Base-by-base conservation (phyloP, 805 yeast species). In the Spathaspora hagerdaliae region DNA sequence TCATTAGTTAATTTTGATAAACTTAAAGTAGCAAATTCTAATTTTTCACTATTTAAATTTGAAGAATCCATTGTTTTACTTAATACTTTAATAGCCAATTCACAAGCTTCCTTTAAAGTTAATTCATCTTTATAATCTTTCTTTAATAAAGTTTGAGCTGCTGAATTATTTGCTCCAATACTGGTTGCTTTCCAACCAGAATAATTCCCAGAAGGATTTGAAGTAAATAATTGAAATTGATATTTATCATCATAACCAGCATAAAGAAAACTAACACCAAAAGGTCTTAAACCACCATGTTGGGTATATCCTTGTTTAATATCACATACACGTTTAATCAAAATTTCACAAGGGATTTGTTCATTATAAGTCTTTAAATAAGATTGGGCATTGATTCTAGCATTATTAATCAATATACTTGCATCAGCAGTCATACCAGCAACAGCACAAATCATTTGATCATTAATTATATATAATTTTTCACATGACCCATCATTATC, bases 351-450 rank as follows among this genome's bases (percentile, higher is more conserved):
- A n/a, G 97, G 97, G 42, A 92, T 87, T 51, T 90, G 90, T 67
- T 90, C 96, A 61, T 87, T 87, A 67, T 90, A 94, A 13, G 87
- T 80, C 64, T 87, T 83, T 55, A 94, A 74, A 65, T 94, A 86
- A 54, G 77, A 77, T 68, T 94, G 99, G 5, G 97, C 96, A 48
- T 74, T 69, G 19, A 81, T 78, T 56, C 99, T 78, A n/a, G 96
- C 95, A 55, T 82, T 81, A 65, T 88, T 86, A 52, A 94, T 85
- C 54, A 94, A 76, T 45, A 91, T 90, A 31, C 88, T 84, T 1
- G 99, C 99, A 68, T 94, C 99, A 1, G 98, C 92, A 37, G 94
- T 94, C 82, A 94, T 83, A 41, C 99, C 99, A 0, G 99, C 99
- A 31, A 94, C 99, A 0, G 97, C 96, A 57, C 95, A 88, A 42